phyloP scores from a whole-genome alignment of 2,329 filamentous ascomycete species.

The Lasiodiplodia gonubiensis region DNA sequence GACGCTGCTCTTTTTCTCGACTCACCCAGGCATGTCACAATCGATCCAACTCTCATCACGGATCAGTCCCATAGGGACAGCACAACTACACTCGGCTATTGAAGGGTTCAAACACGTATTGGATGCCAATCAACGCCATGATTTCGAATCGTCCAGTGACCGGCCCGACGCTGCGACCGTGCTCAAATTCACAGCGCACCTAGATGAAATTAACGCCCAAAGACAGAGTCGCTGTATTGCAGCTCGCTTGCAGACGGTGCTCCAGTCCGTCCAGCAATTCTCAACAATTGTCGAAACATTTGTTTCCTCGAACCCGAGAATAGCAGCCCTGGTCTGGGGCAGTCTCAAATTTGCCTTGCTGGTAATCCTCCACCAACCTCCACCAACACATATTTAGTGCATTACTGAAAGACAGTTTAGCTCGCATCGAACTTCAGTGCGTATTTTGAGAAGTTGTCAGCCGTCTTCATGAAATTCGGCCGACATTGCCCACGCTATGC shows the following conservation, averaged over 20 bases:
- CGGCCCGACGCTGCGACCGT: neutral
- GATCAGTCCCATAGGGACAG: neutral
- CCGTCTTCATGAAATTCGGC: neutral
- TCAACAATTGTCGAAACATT: neutral
- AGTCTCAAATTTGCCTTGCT: neutral
- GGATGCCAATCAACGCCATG: neutral
- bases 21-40: neutral
- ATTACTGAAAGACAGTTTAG: neutral
- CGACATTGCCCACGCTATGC: neutral
- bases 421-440: neutral
- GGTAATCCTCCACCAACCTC: neutral
- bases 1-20: neutral
- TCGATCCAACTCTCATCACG: neutral
- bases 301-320: neutral
- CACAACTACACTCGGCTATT: neutral
- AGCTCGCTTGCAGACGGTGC: neutral
- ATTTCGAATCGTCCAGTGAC: neutral
- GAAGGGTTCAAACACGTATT: neutral
- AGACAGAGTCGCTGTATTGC: slow-evolving; percentile 4
- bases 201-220: neutral
- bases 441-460: slow-evolving; percentile 4
- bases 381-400: neutral
- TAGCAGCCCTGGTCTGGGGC: neutral
- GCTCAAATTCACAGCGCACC: neutral
- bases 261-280: neutral